Evolutionary conservation across 2,329 filamentous ascomycete species (phyloP).

Genomic region (Cercospora brassicicola): DNA sequence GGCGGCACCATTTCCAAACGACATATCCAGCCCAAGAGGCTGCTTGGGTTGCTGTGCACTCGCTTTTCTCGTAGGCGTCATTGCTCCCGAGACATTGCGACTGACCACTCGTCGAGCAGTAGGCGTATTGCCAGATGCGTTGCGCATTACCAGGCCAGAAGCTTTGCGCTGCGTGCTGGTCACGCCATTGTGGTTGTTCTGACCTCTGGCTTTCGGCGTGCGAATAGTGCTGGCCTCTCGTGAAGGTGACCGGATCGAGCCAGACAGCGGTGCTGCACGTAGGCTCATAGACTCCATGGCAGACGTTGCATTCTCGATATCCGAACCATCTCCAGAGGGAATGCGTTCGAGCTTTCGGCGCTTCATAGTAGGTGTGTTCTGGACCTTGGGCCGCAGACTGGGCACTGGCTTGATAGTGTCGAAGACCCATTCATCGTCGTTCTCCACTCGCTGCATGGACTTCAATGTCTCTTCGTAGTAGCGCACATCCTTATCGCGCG

Average conservation of each 20-base stretch:
- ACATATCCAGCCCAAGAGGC: slow-evolving; percentile 84
- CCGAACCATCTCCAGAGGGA: slow-evolving; percentile 42
- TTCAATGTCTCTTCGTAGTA: slow-evolving; percentile 90
- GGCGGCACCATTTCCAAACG: slow-evolving; percentile 88
- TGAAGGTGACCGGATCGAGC: slow-evolving; percentile 26
- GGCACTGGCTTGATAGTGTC: slow-evolving; percentile 75
- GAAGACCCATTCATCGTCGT: slow-evolving; percentile 90
- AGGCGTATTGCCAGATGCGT: slow-evolving; percentile 31
- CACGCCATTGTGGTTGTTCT: slow-evolving; percentile 40
- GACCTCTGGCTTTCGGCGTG: slow-evolving; percentile 36
- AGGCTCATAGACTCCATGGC: slow-evolving; percentile 47
- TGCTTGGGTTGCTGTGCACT: slow-evolving; percentile 57
- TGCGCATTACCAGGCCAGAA: slow-evolving; percentile 16
- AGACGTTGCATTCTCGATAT: slow-evolving; percentile 41
- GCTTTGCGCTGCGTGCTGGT: slow-evolving; percentile 43
- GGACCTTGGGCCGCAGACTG: slow-evolving; percentile 58
- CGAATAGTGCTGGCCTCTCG: slow-evolving; percentile 41
- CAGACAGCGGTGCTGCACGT: slow-evolving; percentile 44
- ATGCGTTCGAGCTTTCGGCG: slow-evolving; percentile 51
- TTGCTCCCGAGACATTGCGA: slow-evolving; percentile 40
- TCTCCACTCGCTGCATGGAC: slow-evolving; percentile 51
- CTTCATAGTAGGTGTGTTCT: slow-evolving; percentile 44
- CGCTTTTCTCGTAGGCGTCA: slow-evolving; percentile 47
- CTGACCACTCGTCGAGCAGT: slow-evolving; percentile 36
- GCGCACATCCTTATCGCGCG: slow-evolving; percentile 56